These are phyloP conservation scores for Paratrimastix pyriformis DNA, from an alignment of 78 protist genomes.

Conservation along the genomic window DNA sequence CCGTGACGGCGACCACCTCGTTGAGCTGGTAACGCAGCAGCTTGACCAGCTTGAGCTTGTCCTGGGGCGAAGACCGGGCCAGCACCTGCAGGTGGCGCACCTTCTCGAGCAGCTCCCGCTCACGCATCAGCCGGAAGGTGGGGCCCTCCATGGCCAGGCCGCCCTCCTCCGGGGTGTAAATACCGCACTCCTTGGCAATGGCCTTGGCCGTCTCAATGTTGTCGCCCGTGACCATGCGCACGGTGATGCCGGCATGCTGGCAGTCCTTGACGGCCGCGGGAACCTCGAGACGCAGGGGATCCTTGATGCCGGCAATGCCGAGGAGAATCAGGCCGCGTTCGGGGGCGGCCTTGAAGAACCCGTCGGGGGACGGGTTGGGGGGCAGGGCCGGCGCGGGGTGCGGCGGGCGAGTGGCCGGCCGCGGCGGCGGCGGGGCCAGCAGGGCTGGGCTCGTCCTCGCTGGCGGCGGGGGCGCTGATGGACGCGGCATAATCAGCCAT, in stretches of 20 bases:
- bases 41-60: constrained; percentile 26
- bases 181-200: constrained; percentile 40
- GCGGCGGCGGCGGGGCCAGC: no score
- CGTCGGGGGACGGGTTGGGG: background rate
- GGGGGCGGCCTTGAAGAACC: background rate
- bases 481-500: no score
- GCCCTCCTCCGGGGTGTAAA: constrained; percentile 24
- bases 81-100: constrained; percentile 30
- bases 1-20: constrained; percentile 63
- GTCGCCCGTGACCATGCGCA: constrained; percentile 46
- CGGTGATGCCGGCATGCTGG: constrained; percentile 25
- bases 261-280: constrained; percentile 21
- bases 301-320: constrained; percentile 29
- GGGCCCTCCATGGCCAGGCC: constrained; percentile 38
- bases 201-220: constrained; percentile 33
- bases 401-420: no score
- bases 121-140: constrained; percentile 8
- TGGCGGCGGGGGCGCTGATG: no score
- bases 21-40: constrained; percentile 5
- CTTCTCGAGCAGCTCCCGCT: constrained; percentile 3
- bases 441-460: no score
- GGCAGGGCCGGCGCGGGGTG: background rate
- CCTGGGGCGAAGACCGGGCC: constrained; percentile 31
- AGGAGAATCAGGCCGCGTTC: constrained; percentile 37
- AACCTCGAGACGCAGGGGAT: constrained; percentile 37